These are phyloP conservation scores for Zostera marina DNA, from an alignment of 116 monocot species.

Conservation along the genomic window DNA sequence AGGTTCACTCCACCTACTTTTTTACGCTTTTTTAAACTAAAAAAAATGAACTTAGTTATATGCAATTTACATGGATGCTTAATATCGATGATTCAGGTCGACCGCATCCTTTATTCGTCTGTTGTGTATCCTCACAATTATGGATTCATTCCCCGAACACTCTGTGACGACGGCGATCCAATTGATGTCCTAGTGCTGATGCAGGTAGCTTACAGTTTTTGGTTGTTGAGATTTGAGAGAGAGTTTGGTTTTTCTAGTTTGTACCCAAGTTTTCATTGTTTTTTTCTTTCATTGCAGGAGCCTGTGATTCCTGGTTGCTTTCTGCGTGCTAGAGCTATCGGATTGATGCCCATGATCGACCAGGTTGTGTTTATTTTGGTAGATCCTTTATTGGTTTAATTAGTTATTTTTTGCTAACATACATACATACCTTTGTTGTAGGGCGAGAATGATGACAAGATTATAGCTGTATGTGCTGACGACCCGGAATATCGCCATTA, in stretches of 20 bases:
- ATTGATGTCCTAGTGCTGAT: conserved; percentile 73
- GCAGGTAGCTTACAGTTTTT: conserved; percentile 49
- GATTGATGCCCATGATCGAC: conserved; percentile 92
- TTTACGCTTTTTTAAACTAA: too few species aligned
- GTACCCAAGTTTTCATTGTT: too few species aligned
- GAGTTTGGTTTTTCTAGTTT: not conserved
- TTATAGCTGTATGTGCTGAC: conserved; percentile 68
- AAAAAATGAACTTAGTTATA: too few species aligned
- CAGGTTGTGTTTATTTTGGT: conserved; percentile 24
- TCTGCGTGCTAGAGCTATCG: conserved; percentile 79
- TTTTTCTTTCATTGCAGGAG: conserved; percentile 27
- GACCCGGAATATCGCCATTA: conserved; percentile 50
- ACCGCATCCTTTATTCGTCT: conserved; percentile 79
- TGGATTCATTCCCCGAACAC: conserved; percentile 70
- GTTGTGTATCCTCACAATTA: conserved; percentile 89
- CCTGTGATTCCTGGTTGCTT: conserved; percentile 70
- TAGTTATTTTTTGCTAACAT: not conserved
- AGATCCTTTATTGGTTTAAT: not conserved
- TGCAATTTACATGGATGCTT: not conserved
- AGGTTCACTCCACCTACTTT: too few species aligned
- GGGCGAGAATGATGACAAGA: conserved; percentile 87
- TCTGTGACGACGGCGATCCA: conserved; percentile 77
- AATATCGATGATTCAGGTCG: conserved; percentile 32
- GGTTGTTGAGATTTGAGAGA: not conserved
- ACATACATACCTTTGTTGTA: conserved; percentile 5